Conservation (phyloP, 1,139 yeast genomes). For the Blastobotrys serpentis region DNA sequence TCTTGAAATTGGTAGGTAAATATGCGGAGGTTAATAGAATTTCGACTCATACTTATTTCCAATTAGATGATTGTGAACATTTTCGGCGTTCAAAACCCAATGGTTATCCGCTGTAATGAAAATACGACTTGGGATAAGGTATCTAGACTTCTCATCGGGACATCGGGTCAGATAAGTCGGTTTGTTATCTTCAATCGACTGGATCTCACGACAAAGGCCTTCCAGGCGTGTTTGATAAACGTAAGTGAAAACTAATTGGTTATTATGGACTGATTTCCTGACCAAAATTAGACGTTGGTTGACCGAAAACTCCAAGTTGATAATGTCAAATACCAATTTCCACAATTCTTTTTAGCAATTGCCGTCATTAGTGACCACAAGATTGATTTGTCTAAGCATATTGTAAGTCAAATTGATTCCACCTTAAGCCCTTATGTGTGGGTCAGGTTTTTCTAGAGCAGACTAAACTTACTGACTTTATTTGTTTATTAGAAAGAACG, state of each 20-base stretch:
- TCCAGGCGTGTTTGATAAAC: conserved; percentile 33
- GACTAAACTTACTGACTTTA: too few relatives aligned
- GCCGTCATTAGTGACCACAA: conserved; percentile 14
- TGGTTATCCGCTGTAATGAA: conserved; percentile 15
- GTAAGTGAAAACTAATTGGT: conserved; percentile 11
- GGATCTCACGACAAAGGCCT: conserved; percentile 27
- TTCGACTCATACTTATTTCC: background rate
- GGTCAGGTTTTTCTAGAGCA: too few relatives aligned
- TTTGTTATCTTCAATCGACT: conserved; percentile 30
- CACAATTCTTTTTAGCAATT: conserved; percentile 19
- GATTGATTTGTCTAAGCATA: conserved; percentile 8
- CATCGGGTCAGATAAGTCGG: conserved; percentile 13
- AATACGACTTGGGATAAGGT: conserved; percentile 17
- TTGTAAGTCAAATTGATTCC: conserved; percentile 13
- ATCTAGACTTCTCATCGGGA: conserved; percentile 3
- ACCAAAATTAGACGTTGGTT: conserved; percentile 10
- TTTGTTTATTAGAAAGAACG: conserved; percentile 12
- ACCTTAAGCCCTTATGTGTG: too few relatives aligned
- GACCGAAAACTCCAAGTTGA: conserved; percentile 12
- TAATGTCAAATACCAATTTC: conserved; percentile 14
- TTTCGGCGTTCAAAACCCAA: conserved; percentile 18
- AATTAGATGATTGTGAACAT: conserved; percentile 19
- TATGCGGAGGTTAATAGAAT: background rate
- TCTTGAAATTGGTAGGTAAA: conserved; percentile 17
- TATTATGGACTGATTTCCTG: background rate